Evolutionary conservation across 257 asterid species (phyloP).

Genomic region (Solanum raphanifolium): DNA sequence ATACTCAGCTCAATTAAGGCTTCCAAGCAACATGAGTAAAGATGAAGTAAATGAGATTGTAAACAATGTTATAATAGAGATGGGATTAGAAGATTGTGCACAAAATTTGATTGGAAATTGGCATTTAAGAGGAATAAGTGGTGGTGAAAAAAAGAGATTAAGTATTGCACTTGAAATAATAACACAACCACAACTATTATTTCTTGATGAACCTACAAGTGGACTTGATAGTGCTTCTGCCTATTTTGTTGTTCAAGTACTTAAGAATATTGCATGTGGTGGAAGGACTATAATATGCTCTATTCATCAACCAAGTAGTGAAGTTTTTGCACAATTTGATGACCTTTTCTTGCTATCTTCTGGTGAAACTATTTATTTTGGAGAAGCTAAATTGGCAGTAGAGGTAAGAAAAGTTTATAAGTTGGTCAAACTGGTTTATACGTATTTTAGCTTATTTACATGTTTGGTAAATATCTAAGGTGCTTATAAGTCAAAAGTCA

Average conservation of each 20-base stretch:
- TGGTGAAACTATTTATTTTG: slow-evolving; percentile 66
- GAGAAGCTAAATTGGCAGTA: slow-evolving; percentile 50
- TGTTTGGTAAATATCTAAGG: not conserved
- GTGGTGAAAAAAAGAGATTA: slow-evolving; percentile 89
- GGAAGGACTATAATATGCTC: slow-evolving; percentile 71
- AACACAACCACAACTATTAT: slow-evolving; percentile 51
- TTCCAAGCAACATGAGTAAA: slow-evolving; percentile 34
- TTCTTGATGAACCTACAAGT: slow-evolving; percentile 86
- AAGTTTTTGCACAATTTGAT: slow-evolving; percentile 78
- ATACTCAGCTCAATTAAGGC: slow-evolving; percentile 64
- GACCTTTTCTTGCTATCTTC: slow-evolving; percentile 63
- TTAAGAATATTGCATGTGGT: slow-evolving; percentile 40
- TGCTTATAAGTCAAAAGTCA: not conserved
- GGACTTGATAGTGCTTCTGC: slow-evolving; percentile 89
- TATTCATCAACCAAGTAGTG: slow-evolving; percentile 93
- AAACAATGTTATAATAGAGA: slow-evolving; percentile 45
- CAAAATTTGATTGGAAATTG: slow-evolving; percentile 72
- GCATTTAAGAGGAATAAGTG: slow-evolving; percentile 86
- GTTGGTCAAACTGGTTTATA: not conserved
- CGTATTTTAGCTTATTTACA: not conserved
- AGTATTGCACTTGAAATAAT: slow-evolving; percentile 86
- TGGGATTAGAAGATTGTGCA: slow-evolving; percentile 79
- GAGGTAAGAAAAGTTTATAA: slow-evolving; percentile 28
- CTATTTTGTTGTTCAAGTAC: slow-evolving; percentile 61
- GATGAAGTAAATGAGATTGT: slow-evolving; percentile 24